Conservation (phyloP, 2,329 filamentous ascomycete genomes). For the Sporothrix brunneoviolacea region DNA sequence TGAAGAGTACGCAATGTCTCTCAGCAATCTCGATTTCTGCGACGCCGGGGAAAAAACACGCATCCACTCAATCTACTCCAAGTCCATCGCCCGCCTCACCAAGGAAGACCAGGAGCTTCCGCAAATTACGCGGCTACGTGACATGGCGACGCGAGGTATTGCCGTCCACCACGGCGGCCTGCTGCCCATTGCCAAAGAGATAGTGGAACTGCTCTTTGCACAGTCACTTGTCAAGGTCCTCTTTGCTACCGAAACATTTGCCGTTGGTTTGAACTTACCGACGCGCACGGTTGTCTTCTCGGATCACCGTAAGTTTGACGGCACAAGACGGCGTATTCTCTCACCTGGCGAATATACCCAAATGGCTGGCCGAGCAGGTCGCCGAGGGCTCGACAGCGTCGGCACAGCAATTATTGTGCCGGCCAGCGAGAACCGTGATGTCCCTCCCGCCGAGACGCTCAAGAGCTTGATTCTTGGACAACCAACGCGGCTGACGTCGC, state of each 20-base stretch:
- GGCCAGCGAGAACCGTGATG: slow-evolving; percentile 72
- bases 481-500: slow-evolving; percentile 88
- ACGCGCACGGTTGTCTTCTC: slow-evolving; percentile 97
- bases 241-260: slow-evolving; percentile 97
- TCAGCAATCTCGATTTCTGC: slow-evolving; percentile 93
- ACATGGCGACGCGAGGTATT: slow-evolving; percentile 79
- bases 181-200: slow-evolving; percentile 92
- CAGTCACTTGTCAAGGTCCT: slow-evolving; percentile 93
- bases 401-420: slow-evolving; percentile 93
- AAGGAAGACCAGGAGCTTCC: slow-evolving; percentile 85
- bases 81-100: slow-evolving; percentile 84
- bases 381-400: slow-evolving; percentile 85
- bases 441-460: slow-evolving; percentile 74
- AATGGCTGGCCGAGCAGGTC: slow-evolving; percentile 92
- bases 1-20: slow-evolving; percentile 91
- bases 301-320: slow-evolving; percentile 93
- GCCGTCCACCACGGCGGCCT: slow-evolving; percentile 95
- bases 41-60: slow-evolving; percentile 91
- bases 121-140: slow-evolving; percentile 81
- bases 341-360: slow-evolving; percentile 96
- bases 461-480: slow-evolving; percentile 94
- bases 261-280: slow-evolving; percentile 94
- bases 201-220: slow-evolving; percentile 94
- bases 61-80: slow-evolving; percentile 96
- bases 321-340: slow-evolving; percentile 82